These are phyloP conservation scores for Apium graveolens DNA, from an alignment of 129 eudicot genomes.

Conservation along the genomic window DNA sequence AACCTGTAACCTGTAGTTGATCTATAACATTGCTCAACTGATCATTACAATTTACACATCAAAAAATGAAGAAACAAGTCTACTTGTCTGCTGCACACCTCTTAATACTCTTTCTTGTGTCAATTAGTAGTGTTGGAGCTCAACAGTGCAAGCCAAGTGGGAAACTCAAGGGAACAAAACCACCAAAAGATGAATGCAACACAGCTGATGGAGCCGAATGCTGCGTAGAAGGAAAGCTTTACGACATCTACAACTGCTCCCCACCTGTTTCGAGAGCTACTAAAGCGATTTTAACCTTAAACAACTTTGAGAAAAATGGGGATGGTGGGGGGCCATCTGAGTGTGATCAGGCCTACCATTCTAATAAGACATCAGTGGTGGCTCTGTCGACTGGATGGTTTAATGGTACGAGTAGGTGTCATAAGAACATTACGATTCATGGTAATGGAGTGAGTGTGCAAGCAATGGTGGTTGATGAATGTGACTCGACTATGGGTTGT, in stretches of 20 bases:
- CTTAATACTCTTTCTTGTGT: neutral
- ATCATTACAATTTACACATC: neutral
- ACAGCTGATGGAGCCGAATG: slow-evolving; percentile 13
- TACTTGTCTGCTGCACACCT: neutral
- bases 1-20: too few species aligned
- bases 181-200: slow-evolving; percentile 15
- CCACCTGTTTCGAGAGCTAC: slow-evolving; percentile 9
- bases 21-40: neutral
- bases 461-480: slow-evolving; percentile 27
- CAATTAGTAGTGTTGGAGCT: neutral
- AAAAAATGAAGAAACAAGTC: slow-evolving; percentile 9
- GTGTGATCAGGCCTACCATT: slow-evolving; percentile 20
- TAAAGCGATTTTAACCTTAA: slow-evolving; percentile 9
- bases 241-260: slow-evolving; percentile 12
- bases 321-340: slow-evolving; percentile 18
- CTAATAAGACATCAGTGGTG: slow-evolving; percentile 14
- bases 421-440: slow-evolving; percentile 12
- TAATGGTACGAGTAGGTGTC: slow-evolving; percentile 17
- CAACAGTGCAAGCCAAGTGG: slow-evolving; percentile 23
- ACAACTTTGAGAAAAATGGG: slow-evolving; percentile 16
- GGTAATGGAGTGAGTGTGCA: slow-evolving; percentile 19
- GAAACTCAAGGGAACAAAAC: slow-evolving; percentile 16
- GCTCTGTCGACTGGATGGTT: slow-evolving; percentile 32
- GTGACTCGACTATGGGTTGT: slow-evolving; percentile 27
- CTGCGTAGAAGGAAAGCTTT: slow-evolving; percentile 11